phyloP scores from a whole-genome alignment of 768 basidiomycete species.

The Peribolospora baueri region DNA sequence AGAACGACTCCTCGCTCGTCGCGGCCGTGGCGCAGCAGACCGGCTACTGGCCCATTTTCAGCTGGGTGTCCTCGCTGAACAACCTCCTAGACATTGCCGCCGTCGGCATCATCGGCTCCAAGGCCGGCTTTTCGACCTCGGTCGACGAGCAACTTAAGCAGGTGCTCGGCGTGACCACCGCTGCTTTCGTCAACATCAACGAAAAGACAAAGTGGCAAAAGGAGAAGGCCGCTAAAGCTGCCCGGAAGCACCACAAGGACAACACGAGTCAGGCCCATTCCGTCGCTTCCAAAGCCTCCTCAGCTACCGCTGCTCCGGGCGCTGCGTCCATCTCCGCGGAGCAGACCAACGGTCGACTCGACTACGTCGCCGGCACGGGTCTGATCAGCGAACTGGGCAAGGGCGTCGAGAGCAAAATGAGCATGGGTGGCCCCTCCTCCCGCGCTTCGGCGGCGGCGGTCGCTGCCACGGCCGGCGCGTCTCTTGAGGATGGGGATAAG shows the following conservation, averaged over 20 bases:
- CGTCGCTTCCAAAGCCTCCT: too few species aligned
- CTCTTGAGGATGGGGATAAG: slow-evolving; percentile 8
- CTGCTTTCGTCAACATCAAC: slow-evolving; percentile 32
- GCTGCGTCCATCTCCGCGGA: not conserved
- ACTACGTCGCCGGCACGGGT: slow-evolving; percentile 64
- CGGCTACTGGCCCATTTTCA: slow-evolving; percentile 74
- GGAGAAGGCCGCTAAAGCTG: slow-evolving; percentile 23
- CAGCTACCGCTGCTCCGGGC: not conserved
- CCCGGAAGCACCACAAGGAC: not conserved
- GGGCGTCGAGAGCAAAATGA: slow-evolving; percentile 37
- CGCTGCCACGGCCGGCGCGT: not conserved
- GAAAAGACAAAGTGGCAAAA: slow-evolving; percentile 14
- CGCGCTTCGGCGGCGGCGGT: slow-evolving; percentile 1
- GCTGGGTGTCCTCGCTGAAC: slow-evolving; percentile 51
- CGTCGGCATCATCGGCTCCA: slow-evolving; percentile 85
- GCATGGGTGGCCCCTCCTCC: not conserved
- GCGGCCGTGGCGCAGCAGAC: slow-evolving; percentile 49
- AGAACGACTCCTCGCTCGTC: slow-evolving; percentile 37
- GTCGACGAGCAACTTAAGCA: slow-evolving; percentile 59
- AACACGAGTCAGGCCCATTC: too few species aligned
- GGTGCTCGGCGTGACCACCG: slow-evolving; percentile 43
- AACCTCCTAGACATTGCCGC: slow-evolving; percentile 75
- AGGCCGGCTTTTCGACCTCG: slow-evolving; percentile 64
- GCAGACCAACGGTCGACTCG: slow-evolving; percentile 43
- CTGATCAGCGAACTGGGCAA: slow-evolving; percentile 63